Evolutionary conservation across 805 yeast species (phyloP).

Genomic region (Ogataea pilisensis): DNA sequence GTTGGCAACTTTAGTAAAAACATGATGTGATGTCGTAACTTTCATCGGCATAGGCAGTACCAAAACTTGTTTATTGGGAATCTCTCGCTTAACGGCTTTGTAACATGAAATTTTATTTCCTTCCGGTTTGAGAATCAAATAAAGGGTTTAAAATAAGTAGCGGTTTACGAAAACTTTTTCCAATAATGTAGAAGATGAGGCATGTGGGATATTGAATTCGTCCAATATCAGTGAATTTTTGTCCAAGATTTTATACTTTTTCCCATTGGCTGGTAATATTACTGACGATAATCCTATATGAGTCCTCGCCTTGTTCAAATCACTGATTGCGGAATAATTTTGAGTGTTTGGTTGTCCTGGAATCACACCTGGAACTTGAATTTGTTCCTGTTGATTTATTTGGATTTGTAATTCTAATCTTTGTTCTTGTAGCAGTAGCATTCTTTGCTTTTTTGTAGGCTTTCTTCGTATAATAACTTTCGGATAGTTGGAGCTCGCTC

Average conservation of each 20-base stretch:
- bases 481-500: slow-evolving; percentile 42
- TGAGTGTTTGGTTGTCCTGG: background rate
- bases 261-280: background rate
- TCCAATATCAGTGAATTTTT: slow-evolving; percentile 6
- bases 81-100: background rate
- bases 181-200: slow-evolving; percentile 8
- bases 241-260: slow-evolving; percentile 7
- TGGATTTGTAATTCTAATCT: background rate
- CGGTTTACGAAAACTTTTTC: no score
- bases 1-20: slow-evolving; percentile 12
- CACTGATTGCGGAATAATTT: background rate
- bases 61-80: background rate
- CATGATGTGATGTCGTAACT: slow-evolving; percentile 7
- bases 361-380: background rate
- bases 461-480: slow-evolving; percentile 26
- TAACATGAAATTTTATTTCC: no score
- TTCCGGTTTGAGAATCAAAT: no score
- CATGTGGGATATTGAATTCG: slow-evolving; percentile 5
- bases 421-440: background rate
- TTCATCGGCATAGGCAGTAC: slow-evolving; percentile 5
- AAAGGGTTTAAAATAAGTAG: slow-evolving; percentile 9
- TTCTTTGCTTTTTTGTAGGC: slow-evolving; percentile 18
- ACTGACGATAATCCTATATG: background rate
- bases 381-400: background rate
- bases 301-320: background rate